These are phyloP conservation scores for Microbotryum intermedium DNA, from an alignment of 1,284 basidiomycete species.

Conservation along the genomic window DNA sequence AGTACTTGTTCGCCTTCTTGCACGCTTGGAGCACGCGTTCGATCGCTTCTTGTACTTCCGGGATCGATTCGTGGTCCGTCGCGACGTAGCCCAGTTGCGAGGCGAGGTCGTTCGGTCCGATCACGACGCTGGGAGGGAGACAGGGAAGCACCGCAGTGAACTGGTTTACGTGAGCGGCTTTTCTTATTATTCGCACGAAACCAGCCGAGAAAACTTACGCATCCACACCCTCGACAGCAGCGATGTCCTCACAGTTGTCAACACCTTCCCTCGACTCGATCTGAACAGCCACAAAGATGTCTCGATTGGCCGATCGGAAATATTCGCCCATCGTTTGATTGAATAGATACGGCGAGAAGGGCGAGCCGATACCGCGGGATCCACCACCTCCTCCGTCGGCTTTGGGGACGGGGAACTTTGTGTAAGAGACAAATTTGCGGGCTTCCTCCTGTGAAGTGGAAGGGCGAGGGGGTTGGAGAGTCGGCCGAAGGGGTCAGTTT, in stretches of 20 bases:
- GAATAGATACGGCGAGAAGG: slow-evolving; percentile 36
- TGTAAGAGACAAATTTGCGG: slow-evolving; percentile 26
- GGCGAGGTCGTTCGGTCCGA: slow-evolving; percentile 38
- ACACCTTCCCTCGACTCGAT: slow-evolving; percentile 37
- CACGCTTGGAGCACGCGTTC: slow-evolving; percentile 33
- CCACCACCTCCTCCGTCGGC: slow-evolving; percentile 9
- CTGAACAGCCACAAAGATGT: slow-evolving; percentile 36
- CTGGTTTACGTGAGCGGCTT: background rate
- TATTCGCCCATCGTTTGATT: slow-evolving; percentile 34
- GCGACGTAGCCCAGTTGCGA: slow-evolving; percentile 34
- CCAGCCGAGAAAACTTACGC: background rate
- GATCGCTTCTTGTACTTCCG: slow-evolving; percentile 36
- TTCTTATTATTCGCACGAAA: background rate
- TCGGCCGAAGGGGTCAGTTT: too few relatives aligned
- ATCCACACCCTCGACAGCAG: slow-evolving; percentile 35
- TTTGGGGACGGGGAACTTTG: slow-evolving; percentile 28
- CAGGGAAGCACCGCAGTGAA: background rate
- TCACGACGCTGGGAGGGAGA: slow-evolving; percentile 25
- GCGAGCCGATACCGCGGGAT: slow-evolving; percentile 35
- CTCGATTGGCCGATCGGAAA: slow-evolving; percentile 32
- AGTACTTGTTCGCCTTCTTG: slow-evolving; percentile 34
- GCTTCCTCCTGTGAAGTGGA: slow-evolving; percentile 21
- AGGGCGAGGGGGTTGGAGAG: background rate
- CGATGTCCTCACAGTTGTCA: slow-evolving; percentile 38
- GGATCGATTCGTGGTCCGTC: slow-evolving; percentile 31